These are phyloP conservation scores for Sugiyamaella castrensis DNA, from an alignment of 1,139 yeast genomes.

Conservation along the genomic window DNA sequence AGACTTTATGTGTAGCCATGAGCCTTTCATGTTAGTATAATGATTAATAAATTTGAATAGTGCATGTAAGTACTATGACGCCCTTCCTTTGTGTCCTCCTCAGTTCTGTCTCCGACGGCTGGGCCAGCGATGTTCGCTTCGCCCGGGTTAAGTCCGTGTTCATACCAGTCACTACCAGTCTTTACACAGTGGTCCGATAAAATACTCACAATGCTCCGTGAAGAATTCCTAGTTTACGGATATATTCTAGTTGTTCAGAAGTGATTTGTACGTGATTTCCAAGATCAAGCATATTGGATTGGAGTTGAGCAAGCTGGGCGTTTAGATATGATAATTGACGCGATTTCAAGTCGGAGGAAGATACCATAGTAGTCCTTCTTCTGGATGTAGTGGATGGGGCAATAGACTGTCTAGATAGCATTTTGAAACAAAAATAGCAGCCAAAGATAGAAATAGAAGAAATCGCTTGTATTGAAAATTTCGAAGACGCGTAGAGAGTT, in stretches of 20 bases:
- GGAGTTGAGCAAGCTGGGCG: slow-evolving; percentile 60
- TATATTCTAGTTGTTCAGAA: slow-evolving; percentile 53
- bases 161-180: no score
- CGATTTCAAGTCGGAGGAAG: slow-evolving; percentile 28
- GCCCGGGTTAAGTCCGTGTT: no score
- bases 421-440: neutral
- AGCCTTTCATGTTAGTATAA: slow-evolving; percentile 36
- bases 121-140: no score
- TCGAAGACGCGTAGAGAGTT: neutral
- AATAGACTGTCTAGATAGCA: slow-evolving; percentile 21
- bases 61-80: neutral
- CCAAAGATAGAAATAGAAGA: neutral
- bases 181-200: no score
- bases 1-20: slow-evolving; percentile 63
- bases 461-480: neutral
- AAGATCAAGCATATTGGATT: slow-evolving; percentile 57
- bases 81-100: neutral
- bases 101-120: no score
- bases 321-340: slow-evolving; percentile 60
- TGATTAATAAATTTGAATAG: neutral
- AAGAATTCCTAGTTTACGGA: slow-evolving; percentile 55
- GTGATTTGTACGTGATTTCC: slow-evolving; percentile 54
- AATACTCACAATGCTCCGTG: slow-evolving; percentile 54
- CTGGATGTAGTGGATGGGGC: slow-evolving; percentile 16
- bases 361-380: slow-evolving; percentile 14